These are phyloP conservation scores for Pulveroboletus sp. DNA, from an alignment of 768 basidiomycete genomes.

Conservation along the genomic window DNA sequence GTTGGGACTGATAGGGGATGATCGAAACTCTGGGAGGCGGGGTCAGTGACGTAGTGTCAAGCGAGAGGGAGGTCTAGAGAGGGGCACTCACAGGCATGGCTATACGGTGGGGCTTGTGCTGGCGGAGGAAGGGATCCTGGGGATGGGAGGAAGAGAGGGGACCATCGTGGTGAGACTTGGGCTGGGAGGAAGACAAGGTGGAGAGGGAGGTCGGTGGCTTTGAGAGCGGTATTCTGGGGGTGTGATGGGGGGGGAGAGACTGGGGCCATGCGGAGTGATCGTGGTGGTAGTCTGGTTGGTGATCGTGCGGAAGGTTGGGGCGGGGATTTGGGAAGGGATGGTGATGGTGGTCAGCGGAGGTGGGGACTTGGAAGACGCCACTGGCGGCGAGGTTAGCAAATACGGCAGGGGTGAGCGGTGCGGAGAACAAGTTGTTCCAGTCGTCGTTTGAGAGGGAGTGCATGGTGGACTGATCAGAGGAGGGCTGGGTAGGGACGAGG, in stretches of 20 bases:
- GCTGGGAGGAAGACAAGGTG: slow-evolving; percentile 15
- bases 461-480: slow-evolving; percentile 18
- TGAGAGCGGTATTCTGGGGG: slow-evolving; percentile 25
- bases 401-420: slow-evolving; percentile 40
- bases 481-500: slow-evolving; percentile 13
- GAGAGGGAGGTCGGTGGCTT: slow-evolving; percentile 28
- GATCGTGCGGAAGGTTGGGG: slow-evolving; percentile 17
- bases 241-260: slow-evolving; percentile 16
- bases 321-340: slow-evolving; percentile 17
- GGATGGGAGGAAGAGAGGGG: slow-evolving; percentile 10
- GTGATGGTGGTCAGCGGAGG: slow-evolving; percentile 27
- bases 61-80: not conserved
- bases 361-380: slow-evolving; percentile 44
- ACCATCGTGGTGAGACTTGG: slow-evolving; percentile 21
- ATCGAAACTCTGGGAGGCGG: slow-evolving; percentile 16
- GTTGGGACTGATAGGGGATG: slow-evolving; percentile 12
- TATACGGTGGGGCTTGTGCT: slow-evolving; percentile 17
- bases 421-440: slow-evolving; percentile 56
- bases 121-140: slow-evolving; percentile 9
- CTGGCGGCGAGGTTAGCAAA: slow-evolving; percentile 61
- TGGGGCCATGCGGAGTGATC: slow-evolving; percentile 28
- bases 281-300: slow-evolving; percentile 8
- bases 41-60: slow-evolving; percentile 1
- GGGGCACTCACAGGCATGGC: slow-evolving; percentile 10
- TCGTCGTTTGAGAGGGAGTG: slow-evolving; percentile 29